A percentile compares a stretch with the other conserved stretches of the same genome.
Evolutionary conservation across 1,284 basidiomycete genomes (phyloP).

Genomic region (Austroboletus novae-zelandiae): DNA sequence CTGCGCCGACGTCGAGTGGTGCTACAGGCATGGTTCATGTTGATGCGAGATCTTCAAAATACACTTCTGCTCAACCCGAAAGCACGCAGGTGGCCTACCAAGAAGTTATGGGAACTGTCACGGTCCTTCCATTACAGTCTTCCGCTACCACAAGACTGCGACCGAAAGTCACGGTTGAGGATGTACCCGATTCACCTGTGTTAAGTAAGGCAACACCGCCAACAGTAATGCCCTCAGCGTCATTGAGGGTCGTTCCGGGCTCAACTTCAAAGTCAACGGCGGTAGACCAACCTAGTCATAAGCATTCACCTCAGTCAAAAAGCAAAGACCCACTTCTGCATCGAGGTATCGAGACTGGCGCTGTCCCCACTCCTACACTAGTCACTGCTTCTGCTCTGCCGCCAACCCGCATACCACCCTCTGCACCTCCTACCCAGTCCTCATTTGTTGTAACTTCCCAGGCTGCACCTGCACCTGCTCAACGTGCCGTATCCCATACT

Average conservation of each 20-base stretch:
- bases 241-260: slow-evolving; percentile 2
- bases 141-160: slow-evolving; percentile 12
- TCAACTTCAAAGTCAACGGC: slow-evolving; percentile 4
- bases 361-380: slow-evolving; percentile 22
- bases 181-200: slow-evolving; percentile 21
- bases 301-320: slow-evolving; percentile 23
- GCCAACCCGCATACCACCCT: slow-evolving; percentile 20
- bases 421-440: slow-evolving; percentile 24
- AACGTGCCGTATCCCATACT: slow-evolving; percentile 18
- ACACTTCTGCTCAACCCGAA: slow-evolving; percentile 2
- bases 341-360: slow-evolving; percentile 9
- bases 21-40: background rate
- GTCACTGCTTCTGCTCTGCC: slow-evolving; percentile 1
- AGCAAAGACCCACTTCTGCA: slow-evolving; percentile 18
- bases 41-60: slow-evolving; percentile 9
- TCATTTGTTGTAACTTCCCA: slow-evolving; percentile 7
- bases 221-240: slow-evolving; percentile 2
- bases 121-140: slow-evolving; percentile 10
- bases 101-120: slow-evolving; percentile 7
- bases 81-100: slow-evolving; percentile 10
- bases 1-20: background rate
- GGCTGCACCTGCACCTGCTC: slow-evolving; percentile 5
- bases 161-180: slow-evolving; percentile 32
- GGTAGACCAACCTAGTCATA: slow-evolving; percentile 12
- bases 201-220: slow-evolving; percentile 11